phyloP scores from a whole-genome alignment of 805 yeast genomes.

The Nakazawaea pomicola region DNA sequence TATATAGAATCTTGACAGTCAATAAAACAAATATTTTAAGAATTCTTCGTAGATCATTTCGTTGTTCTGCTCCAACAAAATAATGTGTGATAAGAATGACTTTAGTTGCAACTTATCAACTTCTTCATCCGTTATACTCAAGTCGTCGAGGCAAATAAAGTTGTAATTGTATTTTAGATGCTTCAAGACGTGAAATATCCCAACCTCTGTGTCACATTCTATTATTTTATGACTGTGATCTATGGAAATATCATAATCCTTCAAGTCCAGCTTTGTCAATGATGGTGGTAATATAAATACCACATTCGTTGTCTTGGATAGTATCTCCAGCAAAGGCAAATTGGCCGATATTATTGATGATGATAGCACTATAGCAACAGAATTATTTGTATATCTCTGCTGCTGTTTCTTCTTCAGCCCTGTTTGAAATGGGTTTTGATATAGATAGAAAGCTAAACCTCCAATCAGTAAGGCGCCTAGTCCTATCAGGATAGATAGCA shows the following conservation, averaged over 20 bases:
- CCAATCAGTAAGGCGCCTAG: conserved; percentile 3
- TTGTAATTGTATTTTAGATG: conserved; percentile 32
- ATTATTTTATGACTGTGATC: conserved; percentile 30
- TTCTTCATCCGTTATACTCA: conserved; percentile 13
- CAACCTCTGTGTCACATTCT: conserved; percentile 40
- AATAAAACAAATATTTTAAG: conserved; percentile 9
- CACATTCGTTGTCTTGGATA: conserved; percentile 18
- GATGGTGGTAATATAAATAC: conserved; percentile 24
- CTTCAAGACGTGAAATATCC: conserved; percentile 51
- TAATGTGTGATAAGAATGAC: conserved; percentile 19
- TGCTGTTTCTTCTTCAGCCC: not conserved
- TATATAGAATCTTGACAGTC: conserved; percentile 29
- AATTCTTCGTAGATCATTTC: conserved; percentile 11
- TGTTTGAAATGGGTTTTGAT: not conserved
- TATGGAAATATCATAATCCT: conserved; percentile 18
- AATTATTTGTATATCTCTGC: not conserved
- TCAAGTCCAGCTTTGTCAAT: conserved; percentile 15
- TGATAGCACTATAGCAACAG: conserved; percentile 10
- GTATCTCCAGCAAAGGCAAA: conserved; percentile 12
- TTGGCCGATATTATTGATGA: conserved; percentile 7
- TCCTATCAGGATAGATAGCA: not conserved
- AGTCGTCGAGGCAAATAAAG: conserved; percentile 19
- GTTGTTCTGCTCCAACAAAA: conserved; percentile 15
- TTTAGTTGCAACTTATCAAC: conserved; percentile 22
- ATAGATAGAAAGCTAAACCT: not conserved